A percentile compares a stretch with the other conserved stretches of the same genome.
Conservation (phyloP, 495 filamentous ascomycete species). For the Paragyromitra xinjiangensis region DNA sequence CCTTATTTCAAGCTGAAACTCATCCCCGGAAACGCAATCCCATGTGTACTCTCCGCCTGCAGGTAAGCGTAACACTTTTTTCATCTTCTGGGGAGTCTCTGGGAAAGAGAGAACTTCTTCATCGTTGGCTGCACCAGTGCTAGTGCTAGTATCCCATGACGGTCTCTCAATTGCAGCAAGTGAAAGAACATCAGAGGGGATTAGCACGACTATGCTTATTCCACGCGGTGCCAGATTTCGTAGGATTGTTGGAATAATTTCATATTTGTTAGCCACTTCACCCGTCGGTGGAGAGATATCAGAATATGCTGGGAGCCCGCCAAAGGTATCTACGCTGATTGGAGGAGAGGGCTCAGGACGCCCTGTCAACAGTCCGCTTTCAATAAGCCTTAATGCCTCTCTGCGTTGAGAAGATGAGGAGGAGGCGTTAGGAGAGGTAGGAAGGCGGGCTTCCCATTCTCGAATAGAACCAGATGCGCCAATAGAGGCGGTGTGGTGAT, state of each 20-base stretch:
- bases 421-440: neutral
- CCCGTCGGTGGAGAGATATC: neutral
- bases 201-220: conserved; percentile 11
- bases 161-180: conserved; percentile 32
- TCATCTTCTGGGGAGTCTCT: conserved; percentile 34
- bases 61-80: conserved; percentile 40
- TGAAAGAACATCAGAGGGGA: conserved; percentile 36
- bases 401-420: conserved; percentile 8
- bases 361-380: conserved; percentile 28
- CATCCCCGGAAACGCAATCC: conserved; percentile 14
- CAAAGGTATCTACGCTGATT: neutral
- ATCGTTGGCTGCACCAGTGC: conserved; percentile 7
- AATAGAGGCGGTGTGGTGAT: conserved; percentile 42
- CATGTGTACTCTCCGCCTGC: neutral
- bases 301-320: conserved; percentile 34
- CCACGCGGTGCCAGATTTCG: neutral
- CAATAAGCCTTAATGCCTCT: conserved; percentile 19
- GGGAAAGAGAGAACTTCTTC: conserved; percentile 32
- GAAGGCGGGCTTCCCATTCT: conserved; percentile 33
- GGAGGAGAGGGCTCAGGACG: neutral
- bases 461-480: conserved; percentile 28
- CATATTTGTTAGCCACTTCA: neutral
- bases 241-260: conserved; percentile 18
- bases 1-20: neutral
- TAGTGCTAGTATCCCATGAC: conserved; percentile 32